Base-by-base conservation (phyloP, 2,329 filamentous ascomycete species). In the Neofusicoccum umdonicola region DNA sequence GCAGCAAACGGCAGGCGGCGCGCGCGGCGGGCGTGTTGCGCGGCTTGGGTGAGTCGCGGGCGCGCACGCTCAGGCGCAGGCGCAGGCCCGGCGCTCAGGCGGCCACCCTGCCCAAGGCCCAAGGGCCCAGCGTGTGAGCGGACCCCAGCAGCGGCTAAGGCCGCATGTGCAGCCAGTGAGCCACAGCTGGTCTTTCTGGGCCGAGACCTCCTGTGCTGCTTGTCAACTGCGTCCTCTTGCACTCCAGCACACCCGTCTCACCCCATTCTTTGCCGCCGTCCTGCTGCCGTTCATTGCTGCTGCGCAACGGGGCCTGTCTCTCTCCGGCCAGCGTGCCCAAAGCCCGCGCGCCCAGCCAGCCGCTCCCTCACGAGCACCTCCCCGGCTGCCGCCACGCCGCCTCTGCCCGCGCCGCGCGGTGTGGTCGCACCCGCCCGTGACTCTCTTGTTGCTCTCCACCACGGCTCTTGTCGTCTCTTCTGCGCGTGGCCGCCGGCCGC, bases 141-240 rank as follows among this genome's bases (percentile, higher is more conserved):
- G 41, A 47, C 56, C 54, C 56, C 42, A 60, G 56, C 42, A 60
- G 56, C 56, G 56, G 56, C 42, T 60, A 60, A 60, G 41, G 56
- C 56, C 56, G 56, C 56, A 60, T 60, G 56, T 37, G 56, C 56
- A 60, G 17, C 56, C 56, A 60, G 44, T 34, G 56, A 60, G 56
- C 56, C 56, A 60, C 56, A 35, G n/a, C 56, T 60, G 56, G 56
- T 60, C 56, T 60, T 37, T 60, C 31, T 27, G 56, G 56, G 56
- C 56, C 56, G 56, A 60, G 56, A 60, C 56, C 56, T 58, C 54
- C 54, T 58, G 41, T 45, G 15, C 54, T 58, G 54, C 54, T 60
- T 47, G 56, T 60, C 56, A 60, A 60, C 56, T 47, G 56, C 56
- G n/a, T 47, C 39, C 39, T 17, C 37, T 34, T 17, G 54, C 54